Evolutionary conservation across 306 rosid species (phyloP).

Genomic region (Astragalus glycyphyllos): DNA sequence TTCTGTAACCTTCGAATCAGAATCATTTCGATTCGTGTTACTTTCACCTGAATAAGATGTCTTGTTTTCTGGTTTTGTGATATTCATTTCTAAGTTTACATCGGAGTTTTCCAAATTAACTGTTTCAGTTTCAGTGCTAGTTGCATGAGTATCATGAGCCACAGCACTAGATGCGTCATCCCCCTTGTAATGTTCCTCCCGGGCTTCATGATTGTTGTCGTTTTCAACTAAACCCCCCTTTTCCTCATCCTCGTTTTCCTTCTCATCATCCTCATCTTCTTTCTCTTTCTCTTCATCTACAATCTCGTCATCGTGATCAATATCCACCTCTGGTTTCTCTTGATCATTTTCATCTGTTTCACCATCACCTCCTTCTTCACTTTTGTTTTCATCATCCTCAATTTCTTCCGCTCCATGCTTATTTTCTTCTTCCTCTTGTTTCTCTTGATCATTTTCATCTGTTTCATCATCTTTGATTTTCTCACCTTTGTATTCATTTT

Average conservation of each 20-base stretch:
- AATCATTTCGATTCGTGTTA: constrained; percentile 44
- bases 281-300: constrained; percentile 68
- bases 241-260: constrained; percentile 56
- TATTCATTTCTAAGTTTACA: constrained; percentile 45
- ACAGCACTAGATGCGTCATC: constrained; percentile 99
- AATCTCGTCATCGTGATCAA: constrained; percentile 60
- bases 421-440: no score
- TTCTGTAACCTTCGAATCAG: constrained; percentile 48
- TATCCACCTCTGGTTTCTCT: constrained; percentile 62
- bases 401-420: no score
- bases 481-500: constrained; percentile 63
- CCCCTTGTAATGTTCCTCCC: constrained; percentile 89
- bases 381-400: no score
- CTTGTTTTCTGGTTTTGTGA: constrained; percentile 45
- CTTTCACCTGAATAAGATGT: constrained; percentile 41
- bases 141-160: constrained; percentile 67
- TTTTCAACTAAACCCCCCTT: constrained; percentile 54
- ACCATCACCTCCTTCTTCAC: constrained; percentile 55
- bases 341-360: constrained; percentile 82
- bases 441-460: no score
- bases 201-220: constrained; percentile 73
- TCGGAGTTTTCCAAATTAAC: constrained; percentile 51
- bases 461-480: constrained; percentile 48
- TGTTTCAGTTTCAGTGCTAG: constrained; percentile 51
- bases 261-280: constrained; percentile 57